Evolutionary conservation across 208 protist species (phyloP).

Genomic region (Wallacemonas sp.): DNA sequence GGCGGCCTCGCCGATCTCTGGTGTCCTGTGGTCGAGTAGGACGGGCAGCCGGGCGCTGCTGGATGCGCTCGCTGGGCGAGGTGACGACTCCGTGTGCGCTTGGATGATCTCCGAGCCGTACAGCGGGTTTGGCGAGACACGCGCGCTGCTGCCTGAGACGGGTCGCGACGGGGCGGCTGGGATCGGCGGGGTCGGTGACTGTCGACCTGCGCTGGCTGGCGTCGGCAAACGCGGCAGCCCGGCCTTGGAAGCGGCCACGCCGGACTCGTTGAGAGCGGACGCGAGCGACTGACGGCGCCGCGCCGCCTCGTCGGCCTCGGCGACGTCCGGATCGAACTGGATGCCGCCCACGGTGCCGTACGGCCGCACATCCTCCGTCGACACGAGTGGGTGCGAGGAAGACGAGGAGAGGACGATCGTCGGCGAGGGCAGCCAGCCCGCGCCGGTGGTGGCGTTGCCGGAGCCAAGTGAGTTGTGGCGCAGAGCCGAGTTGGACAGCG

Average conservation of each 20-base stretch:
- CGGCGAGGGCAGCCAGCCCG: slow-evolving; percentile 14
- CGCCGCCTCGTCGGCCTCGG: not conserved
- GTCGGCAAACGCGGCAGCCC: not conserved
- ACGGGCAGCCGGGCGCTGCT: no score
- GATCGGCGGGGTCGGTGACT: not conserved
- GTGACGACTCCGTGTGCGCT: no score
- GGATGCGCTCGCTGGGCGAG: no score
- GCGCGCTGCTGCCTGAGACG: not conserved
- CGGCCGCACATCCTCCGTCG: slow-evolving; percentile 4
- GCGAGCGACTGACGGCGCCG: no score
- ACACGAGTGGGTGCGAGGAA: slow-evolving; percentile 15
- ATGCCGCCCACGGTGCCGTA: slow-evolving; percentile 21
- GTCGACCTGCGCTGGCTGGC: not conserved
- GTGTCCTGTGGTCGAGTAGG: no score
- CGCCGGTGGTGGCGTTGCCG: not conserved
- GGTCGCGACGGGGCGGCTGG: not conserved
- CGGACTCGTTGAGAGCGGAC: no score
- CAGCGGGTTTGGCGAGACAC: not conserved
- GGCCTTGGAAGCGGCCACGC: no score
- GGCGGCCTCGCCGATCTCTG: no score
- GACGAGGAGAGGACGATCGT: slow-evolving; percentile 22
- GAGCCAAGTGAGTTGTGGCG: not conserved
- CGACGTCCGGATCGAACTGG: slow-evolving; percentile 15
- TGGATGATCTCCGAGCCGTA: slow-evolving; percentile 8
- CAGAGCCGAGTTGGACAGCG: not conserved